phyloP scores from a whole-genome alignment of 1,284 basidiomycete genomes.

The Cryptococcus maquisensis region DNA sequence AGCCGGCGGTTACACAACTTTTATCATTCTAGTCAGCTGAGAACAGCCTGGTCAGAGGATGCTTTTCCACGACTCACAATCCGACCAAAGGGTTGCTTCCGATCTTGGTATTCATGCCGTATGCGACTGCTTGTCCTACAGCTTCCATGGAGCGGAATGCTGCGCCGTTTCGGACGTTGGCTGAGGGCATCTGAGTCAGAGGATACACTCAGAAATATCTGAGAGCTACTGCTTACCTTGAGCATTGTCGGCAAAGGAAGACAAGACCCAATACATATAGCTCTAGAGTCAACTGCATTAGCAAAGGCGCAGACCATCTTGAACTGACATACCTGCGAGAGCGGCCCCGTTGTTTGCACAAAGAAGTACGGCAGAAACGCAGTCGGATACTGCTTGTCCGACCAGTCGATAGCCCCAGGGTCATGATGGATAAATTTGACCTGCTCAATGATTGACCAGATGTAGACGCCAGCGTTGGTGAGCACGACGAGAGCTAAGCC shows the following conservation, averaged over 20 bases:
- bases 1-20: slow-evolving; percentile 20
- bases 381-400: slow-evolving; percentile 11
- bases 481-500: slow-evolving; percentile 21
- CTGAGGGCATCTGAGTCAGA: not conserved
- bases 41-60: not conserved
- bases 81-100: slow-evolving; percentile 16
- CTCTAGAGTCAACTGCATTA: slow-evolving; percentile 6
- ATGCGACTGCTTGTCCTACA: slow-evolving; percentile 23
- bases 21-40: not conserved
- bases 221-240: slow-evolving; percentile 3
- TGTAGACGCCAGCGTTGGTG: slow-evolving; percentile 18
- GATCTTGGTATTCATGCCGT: slow-evolving; percentile 22
- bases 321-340: slow-evolving; percentile 6
- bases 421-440: slow-evolving; percentile 11
- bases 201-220: no score
- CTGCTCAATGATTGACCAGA: slow-evolving; percentile 24
- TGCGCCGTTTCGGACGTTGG: slow-evolving; percentile 16
- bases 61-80: slow-evolving; percentile 6
- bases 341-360: slow-evolving; percentile 25
- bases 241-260: slow-evolving; percentile 25
- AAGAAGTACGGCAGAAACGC: slow-evolving; percentile 30
- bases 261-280: slow-evolving; percentile 31
- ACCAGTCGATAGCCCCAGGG: slow-evolving; percentile 28
- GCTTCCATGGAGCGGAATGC: slow-evolving; percentile 18
- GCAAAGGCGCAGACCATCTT: no score